phyloP scores from a whole-genome alignment of 78 protist species.

The Dictyostelium citrinum region DNA sequence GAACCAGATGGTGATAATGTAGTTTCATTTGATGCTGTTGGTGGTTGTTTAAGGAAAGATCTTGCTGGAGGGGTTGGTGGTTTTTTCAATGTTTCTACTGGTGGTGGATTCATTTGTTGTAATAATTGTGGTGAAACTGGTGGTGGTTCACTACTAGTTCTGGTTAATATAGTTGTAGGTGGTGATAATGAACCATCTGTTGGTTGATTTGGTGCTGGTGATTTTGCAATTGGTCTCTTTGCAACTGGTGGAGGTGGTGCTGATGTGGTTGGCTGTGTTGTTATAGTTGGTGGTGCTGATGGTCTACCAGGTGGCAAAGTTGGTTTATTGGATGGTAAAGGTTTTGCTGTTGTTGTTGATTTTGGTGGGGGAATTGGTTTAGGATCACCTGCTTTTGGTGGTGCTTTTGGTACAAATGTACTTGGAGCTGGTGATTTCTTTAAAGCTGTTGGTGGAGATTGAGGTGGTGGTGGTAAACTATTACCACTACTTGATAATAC shows the following conservation, averaged over 20 bases:
- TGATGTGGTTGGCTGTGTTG: background rate
- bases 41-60: background rate
- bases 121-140: conserved; percentile 1
- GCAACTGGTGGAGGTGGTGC: conserved; percentile 13
- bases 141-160: background rate
- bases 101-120: background rate
- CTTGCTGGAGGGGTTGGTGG: conserved; percentile 13
- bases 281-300: background rate
- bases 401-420: conserved; percentile 7
- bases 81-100: background rate
- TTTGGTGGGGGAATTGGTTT: background rate
- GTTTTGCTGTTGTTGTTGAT: background rate
- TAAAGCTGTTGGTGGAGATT: background rate
- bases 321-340: background rate
- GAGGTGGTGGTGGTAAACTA: conserved; percentile 18
- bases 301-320: background rate
- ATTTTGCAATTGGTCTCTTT: background rate
- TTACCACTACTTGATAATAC: background rate
- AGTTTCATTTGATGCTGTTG: background rate
- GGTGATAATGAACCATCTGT: background rate
- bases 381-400: background rate
- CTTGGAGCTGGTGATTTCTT: conserved; percentile 1
- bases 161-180: background rate
- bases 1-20: conserved; percentile 1
- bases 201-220: background rate